Base-by-base conservation (phyloP, 768 basidiomycete species). In the Omphalotus guepiniiformis region DNA sequence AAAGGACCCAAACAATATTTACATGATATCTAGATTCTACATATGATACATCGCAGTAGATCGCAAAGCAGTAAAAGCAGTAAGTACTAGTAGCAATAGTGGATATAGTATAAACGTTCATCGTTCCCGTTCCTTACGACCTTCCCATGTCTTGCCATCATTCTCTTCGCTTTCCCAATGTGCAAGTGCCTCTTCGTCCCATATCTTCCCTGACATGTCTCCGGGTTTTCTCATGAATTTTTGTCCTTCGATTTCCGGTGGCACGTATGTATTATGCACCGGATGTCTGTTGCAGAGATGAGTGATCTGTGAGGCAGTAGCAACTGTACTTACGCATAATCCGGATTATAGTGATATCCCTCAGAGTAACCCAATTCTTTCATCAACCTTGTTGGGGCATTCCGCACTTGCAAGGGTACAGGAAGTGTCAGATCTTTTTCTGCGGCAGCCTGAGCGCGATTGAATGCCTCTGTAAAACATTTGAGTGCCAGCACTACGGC, bases 361-460 rank as follows among this genome's bases (percentile, higher is more conserved):
- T 76, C 68, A 1, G 81, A 82, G 56, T 85, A 88, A 18, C 80
- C 83, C 2, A 88, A 69, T 21, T 79, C 72, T 58, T 82, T 81
- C 82, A 87, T 83, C 8, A 88, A 58, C 16, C 53, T 54, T 2
- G 88, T 89, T 2, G 88, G 88, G 7, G 88, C 87, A 63, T 93
- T 92, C 25, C 91, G 76, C 55, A 91, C 74, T 29, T 74, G 70
- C 48, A 88, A 56, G 1, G 91, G 91, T 1, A 93, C 86, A 3
- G 81, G 73, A 39, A 77, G 57, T 9, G 77, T 67, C 48, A 65
- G 61, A 59, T 78, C 79, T 48, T 55, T 55, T 58, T 75, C 75
- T 5, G 80, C 85, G 2, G 79, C 79, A 39, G 59, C 76, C 60
- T 83, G 84, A 1, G 86, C 86, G 26, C 74, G 69, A 19, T 77